Conservation (phyloP, 805 yeast species). For the Saturnispora ahearnii region DNA sequence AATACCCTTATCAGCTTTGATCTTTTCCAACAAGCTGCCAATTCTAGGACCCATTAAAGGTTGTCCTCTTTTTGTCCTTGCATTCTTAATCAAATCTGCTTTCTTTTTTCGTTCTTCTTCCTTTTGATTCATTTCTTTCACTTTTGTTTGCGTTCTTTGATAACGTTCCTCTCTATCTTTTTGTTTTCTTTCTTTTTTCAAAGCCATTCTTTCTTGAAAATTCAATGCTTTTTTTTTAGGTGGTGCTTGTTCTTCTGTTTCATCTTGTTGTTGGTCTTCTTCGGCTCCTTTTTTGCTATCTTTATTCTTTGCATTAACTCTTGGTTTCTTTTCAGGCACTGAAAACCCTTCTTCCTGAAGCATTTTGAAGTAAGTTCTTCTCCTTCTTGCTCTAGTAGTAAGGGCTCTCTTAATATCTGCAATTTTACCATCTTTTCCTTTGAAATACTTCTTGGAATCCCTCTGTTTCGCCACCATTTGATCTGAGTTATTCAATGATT, state of each 20-base stretch:
- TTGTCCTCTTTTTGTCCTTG: conserved; percentile 67
- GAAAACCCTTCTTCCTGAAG: conserved; percentile 61
- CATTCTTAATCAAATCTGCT: conserved; percentile 33
- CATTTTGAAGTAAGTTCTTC: conserved; percentile 73
- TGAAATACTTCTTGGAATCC: conserved; percentile 11
- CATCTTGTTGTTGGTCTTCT: background rate
- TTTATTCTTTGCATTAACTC: conserved; percentile 13
- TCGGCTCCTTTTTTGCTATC: conserved; percentile 14
- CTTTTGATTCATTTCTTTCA: conserved; percentile 28
- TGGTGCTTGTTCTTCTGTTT: conserved; percentile 17
- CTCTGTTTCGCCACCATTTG: background rate
- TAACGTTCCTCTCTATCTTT: conserved; percentile 34
- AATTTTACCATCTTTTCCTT: conserved; percentile 25
- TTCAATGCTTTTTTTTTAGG: conserved; percentile 29
- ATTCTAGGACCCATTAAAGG: conserved; percentile 90
- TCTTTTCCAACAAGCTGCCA: conserved; percentile 66
- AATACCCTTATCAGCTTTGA: conserved; percentile 32
- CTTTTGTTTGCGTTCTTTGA: conserved; percentile 28
- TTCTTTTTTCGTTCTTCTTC: conserved; percentile 38
- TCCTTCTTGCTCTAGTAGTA: conserved; percentile 69
- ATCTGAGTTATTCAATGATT: background rate
- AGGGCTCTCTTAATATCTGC: conserved; percentile 72
- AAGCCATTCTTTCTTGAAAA: conserved; percentile 37
- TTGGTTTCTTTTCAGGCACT: conserved; percentile 33
- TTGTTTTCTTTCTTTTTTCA: conserved; percentile 39